Evolutionary conservation across 164 flowering plant genomes (phyloP).

Genomic region (Vitis amurensis): DNA sequence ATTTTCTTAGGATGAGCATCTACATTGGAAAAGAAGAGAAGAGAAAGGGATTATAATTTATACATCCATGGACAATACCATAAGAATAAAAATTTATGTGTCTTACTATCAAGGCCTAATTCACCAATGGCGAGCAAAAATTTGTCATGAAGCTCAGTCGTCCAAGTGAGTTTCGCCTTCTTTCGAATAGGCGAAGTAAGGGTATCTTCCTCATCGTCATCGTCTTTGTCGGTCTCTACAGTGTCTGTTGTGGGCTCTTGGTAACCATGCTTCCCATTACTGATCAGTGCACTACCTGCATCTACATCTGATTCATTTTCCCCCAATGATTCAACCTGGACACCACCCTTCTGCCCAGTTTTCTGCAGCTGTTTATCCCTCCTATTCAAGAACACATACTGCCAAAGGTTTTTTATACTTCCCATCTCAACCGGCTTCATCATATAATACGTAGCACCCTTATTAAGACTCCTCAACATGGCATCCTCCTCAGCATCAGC

Average conservation of each 20-base stretch:
- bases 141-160: slow-evolving; percentile 14
- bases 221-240: background rate
- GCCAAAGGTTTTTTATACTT: slow-evolving; percentile 18
- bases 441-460: slow-evolving; percentile 14
- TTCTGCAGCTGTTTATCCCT: background rate
- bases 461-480: slow-evolving; percentile 5
- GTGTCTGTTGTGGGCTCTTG: background rate
- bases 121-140: slow-evolving; percentile 15
- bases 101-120: slow-evolving; percentile 24
- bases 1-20: slow-evolving; percentile 27
- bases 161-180: slow-evolving; percentile 26
- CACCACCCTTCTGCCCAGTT: background rate
- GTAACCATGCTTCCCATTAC: background rate
- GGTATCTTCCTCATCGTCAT: background rate
- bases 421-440: slow-evolving; percentile 13
- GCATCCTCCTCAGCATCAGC: slow-evolving; percentile 8
- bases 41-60: background rate
- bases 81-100: background rate
- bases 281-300: background rate
- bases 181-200: background rate
- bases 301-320: background rate
- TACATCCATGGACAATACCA: background rate
- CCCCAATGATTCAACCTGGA: background rate
- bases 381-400: slow-evolving; percentile 2
- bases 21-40: slow-evolving; percentile 1